These are phyloP conservation scores for Citrus sinensis DNA, from an alignment of 345 rosid species.

Conservation along the genomic window DVS_A1.0 CM039167.1:9442501-9443000, in stretches of 20 bases:
- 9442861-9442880: slow-evolving; percentile 13
- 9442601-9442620: slow-evolving; percentile 17
- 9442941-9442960: not conserved
- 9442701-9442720: not conserved
- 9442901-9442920: not conserved
- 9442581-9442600: slow-evolving; percentile 22
- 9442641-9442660: slow-evolving; percentile 43
- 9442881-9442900: not conserved
- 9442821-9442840: slow-evolving; percentile 24
- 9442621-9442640: slow-evolving; percentile 54
- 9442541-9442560: slow-evolving; percentile 35
- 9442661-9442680: slow-evolving; percentile 22
- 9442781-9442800: slow-evolving; percentile 35
- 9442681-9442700: not conserved
- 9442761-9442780: slow-evolving; percentile 21
- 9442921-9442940: slow-evolving; percentile 7
- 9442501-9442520: slow-evolving; percentile 44
- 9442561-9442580: slow-evolving; percentile 52
- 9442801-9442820: slow-evolving; percentile 38
- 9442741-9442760: not conserved
- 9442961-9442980: not conserved
- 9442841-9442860: slow-evolving; percentile 11
- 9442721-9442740: not conserved
- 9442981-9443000: slow-evolving; percentile 18
- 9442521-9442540: slow-evolving; percentile 37